phyloP scores from a whole-genome alignment of 306 rosid species.

The Aeschynomene evenia region DNA sequence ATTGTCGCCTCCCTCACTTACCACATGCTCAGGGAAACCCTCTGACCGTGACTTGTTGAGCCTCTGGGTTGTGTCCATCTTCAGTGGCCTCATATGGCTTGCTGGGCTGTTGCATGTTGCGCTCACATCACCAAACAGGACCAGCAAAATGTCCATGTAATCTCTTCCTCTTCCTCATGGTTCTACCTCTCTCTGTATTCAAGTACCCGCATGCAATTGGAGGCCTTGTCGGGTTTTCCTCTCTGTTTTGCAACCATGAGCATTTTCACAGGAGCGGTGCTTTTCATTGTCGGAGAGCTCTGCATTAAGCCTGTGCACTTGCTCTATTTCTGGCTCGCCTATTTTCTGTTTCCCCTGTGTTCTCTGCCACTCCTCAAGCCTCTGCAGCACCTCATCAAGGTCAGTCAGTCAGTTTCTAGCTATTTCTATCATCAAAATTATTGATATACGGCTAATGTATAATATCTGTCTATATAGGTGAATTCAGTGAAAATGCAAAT shows the following conservation, averaged over 20 bases:
- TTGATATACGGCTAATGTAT: no score
- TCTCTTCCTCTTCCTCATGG: constrained; percentile 24
- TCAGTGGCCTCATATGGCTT: constrained; percentile 71
- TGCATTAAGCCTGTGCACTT: constrained; percentile 56
- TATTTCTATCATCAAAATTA: no score
- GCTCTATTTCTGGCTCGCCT: constrained; percentile 65
- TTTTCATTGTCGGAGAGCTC: constrained; percentile 61
- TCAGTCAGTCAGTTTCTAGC: no score
- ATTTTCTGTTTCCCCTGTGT: constrained; percentile 59
- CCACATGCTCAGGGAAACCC: constrained; percentile 61
- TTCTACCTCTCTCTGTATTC: constrained; percentile 42
- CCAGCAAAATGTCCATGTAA: neutral
- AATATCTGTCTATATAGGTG: no score
- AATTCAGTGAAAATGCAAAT: constrained; percentile 65
- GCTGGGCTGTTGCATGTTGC: constrained; percentile 58
- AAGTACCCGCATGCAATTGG: constrained; percentile 63
- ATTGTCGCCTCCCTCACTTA: constrained; percentile 57
- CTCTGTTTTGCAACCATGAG: constrained; percentile 64
- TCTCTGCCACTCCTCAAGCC: constrained; percentile 65
- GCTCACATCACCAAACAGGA: constrained; percentile 36
- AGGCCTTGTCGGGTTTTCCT: constrained; percentile 46
- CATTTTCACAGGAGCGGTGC: constrained; percentile 54
- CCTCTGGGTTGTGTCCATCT: constrained; percentile 78
- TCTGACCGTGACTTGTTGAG: constrained; percentile 37
- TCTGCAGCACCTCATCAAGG: constrained; percentile 45